Percentiles rank a stretch among this genome's conserved stretches.
Evolutionary conservation across 257 asterid species (phyloP).

Genomic region (Scutellaria galericulata): DNA sequence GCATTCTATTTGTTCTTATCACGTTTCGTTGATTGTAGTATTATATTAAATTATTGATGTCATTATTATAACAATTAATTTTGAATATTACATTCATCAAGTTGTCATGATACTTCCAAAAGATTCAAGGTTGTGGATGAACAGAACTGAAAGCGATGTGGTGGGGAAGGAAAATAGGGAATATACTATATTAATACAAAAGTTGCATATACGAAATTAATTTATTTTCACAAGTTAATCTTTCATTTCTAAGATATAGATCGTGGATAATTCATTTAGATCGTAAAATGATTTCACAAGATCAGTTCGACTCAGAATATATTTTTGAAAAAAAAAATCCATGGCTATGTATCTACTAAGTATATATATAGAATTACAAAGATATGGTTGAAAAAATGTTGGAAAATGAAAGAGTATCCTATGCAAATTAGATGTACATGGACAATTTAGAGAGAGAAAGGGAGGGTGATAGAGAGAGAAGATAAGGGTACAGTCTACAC

Average conservation of each 20-base stretch:
- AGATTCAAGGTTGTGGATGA: neutral
- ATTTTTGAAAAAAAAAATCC: neutral
- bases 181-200: neutral
- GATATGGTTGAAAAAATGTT: conserved; percentile 15
- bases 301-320: neutral
- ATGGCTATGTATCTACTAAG: neutral
- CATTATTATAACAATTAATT: neutral
- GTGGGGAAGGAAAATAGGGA: conserved; percentile 26
- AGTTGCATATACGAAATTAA: too few species aligned
- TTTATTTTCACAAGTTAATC: too few species aligned
- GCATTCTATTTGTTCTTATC: neutral
- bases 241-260: too few species aligned
- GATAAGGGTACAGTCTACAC: conserved; percentile 31
- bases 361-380: neutral
- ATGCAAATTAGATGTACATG: conserved; percentile 37
- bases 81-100: conserved; percentile 12
- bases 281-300: too few species aligned
- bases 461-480: conserved; percentile 27
- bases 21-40: neutral
- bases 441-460: conserved; percentile 30
- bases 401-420: conserved; percentile 33
- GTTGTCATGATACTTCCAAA: conserved; percentile 27
- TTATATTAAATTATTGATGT: neutral
- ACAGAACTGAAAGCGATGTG: conserved; percentile 24
- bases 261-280: too few species aligned